Evolutionary conservation across 257 asterid species (phyloP).

Genomic region (Marsdenia floribunda): DNA sequence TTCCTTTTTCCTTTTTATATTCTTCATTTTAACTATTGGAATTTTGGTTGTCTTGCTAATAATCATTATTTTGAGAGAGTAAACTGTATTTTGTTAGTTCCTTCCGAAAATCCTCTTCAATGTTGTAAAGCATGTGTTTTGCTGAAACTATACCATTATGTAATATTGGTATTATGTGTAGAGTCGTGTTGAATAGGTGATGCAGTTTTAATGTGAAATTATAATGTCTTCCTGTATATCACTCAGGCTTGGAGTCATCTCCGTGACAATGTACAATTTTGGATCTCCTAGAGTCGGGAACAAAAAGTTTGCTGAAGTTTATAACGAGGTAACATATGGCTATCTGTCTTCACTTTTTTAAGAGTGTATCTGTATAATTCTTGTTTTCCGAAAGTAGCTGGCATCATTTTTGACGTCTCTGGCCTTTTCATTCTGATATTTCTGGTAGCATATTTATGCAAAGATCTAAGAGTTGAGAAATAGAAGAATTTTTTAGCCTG

Average conservation of each 20-base stretch:
- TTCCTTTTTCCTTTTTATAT: background rate
- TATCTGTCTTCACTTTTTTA: background rate
- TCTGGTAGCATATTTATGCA: background rate
- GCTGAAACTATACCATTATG: background rate
- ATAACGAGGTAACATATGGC: constrained; percentile 58
- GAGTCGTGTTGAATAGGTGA: background rate
- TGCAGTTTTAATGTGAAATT: background rate
- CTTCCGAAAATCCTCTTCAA: background rate
- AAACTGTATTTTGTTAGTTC: background rate
- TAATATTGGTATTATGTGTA: background rate
- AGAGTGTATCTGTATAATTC: background rate
- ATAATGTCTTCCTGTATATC: background rate
- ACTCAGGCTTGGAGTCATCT: constrained; percentile 63
- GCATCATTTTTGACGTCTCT: background rate
- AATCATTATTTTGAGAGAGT: background rate
- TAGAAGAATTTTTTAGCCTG: background rate
- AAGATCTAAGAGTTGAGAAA: background rate
- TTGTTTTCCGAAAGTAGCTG: background rate
- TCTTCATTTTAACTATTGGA: background rate
- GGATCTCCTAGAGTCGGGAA: constrained; percentile 99
- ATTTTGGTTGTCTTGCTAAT: background rate
- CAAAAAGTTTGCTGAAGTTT: constrained; percentile 80
- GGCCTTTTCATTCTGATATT: constrained; percentile 1
- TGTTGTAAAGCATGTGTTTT: background rate
- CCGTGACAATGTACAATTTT: constrained; percentile 87